Evolutionary conservation across 1,139 yeast species (phyloP).

Genomic region (Magnusiomyces suaveolens): DNA sequence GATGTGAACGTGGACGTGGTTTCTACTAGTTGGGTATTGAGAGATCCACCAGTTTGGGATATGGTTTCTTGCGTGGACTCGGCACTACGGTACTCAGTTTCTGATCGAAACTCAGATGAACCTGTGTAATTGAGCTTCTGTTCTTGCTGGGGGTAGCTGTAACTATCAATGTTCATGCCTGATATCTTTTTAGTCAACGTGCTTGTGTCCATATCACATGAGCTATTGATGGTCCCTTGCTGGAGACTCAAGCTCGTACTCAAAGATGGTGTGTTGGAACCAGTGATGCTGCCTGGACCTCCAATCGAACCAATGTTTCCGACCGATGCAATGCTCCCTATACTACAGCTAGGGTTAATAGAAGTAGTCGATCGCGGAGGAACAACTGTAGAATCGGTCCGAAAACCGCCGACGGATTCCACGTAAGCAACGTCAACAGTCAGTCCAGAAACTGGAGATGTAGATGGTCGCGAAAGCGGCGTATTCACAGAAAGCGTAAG

Average conservation of each 20-base stretch:
- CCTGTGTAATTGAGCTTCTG: not conserved
- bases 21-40: not conserved
- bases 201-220: not conserved
- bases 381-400: not conserved
- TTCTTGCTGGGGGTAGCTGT: not conserved
- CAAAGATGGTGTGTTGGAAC: not conserved
- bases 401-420: not conserved
- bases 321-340: not conserved
- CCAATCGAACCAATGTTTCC: not conserved
- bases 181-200: not conserved
- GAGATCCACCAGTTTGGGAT: not conserved
- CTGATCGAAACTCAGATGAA: not conserved
- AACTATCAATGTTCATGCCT: not conserved
- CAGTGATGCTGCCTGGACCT: not conserved
- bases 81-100: not conserved
- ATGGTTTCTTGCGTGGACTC: not conserved
- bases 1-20: not conserved
- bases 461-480: not conserved
- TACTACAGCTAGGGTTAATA: not conserved
- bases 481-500: not conserved
- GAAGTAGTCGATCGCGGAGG: not conserved
- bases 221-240: not conserved
- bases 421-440: not conserved
- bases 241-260: not conserved
- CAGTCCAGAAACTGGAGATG: not conserved